Percentiles rank a stretch among this genome's conserved stretches.
Conservation (phyloP, 305 asterid genomes). For the Andrographis paniculata region DNA sequence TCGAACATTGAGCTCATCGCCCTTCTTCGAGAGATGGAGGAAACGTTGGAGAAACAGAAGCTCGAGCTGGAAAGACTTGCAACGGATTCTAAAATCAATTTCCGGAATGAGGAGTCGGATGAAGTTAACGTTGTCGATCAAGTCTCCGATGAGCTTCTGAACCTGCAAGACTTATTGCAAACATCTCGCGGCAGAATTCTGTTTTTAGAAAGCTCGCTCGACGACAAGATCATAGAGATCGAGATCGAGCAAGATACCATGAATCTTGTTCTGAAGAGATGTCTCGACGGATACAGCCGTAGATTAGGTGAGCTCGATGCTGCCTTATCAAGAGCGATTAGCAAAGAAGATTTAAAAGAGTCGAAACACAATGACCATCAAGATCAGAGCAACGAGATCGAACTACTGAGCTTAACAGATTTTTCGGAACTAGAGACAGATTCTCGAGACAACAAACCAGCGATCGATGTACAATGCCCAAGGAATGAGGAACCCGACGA, state of each 20-base stretch:
- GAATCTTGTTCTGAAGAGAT: constrained; percentile 24
- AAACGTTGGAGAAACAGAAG: constrained; percentile 33
- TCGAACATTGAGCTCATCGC: constrained; percentile 39
- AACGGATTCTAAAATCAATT: neutral
- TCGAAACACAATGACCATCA: constrained; percentile 1
- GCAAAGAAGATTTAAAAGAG: constrained; percentile 3
- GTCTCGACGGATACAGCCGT: constrained; percentile 19
- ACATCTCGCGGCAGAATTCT: constrained; percentile 15
- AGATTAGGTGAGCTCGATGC: constrained; percentile 24
- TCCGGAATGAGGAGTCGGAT: neutral
- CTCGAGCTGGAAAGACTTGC: constrained; percentile 20
- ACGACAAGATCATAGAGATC: constrained; percentile 22
- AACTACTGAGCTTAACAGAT: constrained; percentile 16
- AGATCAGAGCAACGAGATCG: constrained; percentile 16
- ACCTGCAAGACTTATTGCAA: constrained; percentile 19
- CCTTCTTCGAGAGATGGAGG: constrained; percentile 45
- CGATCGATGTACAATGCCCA: too few relatives aligned
- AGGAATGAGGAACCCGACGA: too few relatives aligned
- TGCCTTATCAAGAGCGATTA: constrained; percentile 19
- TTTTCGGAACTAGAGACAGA: constrained; percentile 28
- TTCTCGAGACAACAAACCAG: constrained; percentile 7
- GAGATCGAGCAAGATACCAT: constrained; percentile 26
- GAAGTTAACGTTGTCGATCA: constrained; percentile 1
- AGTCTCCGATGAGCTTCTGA: constrained; percentile 14
- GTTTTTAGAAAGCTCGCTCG: constrained; percentile 22